These are phyloP conservation scores for Phytopythium oedochilum DNA, from an alignment of 352 stramenopile species.

Conservation along the genomic window DNA sequence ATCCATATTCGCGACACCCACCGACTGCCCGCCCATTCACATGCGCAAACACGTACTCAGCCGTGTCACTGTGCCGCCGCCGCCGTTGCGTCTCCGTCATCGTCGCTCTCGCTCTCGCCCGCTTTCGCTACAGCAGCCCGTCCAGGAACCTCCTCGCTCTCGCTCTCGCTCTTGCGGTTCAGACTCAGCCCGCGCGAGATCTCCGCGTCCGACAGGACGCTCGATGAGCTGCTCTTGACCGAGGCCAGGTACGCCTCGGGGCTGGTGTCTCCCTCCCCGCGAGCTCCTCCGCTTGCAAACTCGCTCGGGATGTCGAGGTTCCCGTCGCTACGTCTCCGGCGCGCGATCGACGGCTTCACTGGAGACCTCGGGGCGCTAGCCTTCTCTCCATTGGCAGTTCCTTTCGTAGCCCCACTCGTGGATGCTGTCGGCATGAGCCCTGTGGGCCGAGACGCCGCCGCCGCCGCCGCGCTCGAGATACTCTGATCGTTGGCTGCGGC, in stretches of 20 bases:
- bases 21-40: too few relatives aligned
- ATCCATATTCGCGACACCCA: too few relatives aligned
- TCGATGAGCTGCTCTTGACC: conserved; percentile 37
- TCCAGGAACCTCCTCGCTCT: conserved; percentile 16
- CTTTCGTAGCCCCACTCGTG: background rate
- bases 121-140: background rate
- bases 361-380: background rate
- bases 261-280: background rate
- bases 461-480: background rate
- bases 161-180: conserved; percentile 33
- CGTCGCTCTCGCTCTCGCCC: background rate
- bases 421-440: conserved; percentile 3
- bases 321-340: conserved; percentile 3
- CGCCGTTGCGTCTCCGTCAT: background rate
- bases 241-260: conserved; percentile 8
- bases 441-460: background rate
- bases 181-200: conserved; percentile 44
- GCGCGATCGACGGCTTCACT: background rate
- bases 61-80: background rate
- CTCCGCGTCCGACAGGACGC: conserved; percentile 50
- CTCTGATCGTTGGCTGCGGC: background rate
- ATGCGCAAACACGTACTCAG: background rate
- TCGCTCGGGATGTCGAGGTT: conserved; percentile 2
- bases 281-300: background rate
- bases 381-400: background rate